Base-by-base conservation (phyloP, 1,139 yeast species). In the Blastobotrys illinoisensis region DNA sequence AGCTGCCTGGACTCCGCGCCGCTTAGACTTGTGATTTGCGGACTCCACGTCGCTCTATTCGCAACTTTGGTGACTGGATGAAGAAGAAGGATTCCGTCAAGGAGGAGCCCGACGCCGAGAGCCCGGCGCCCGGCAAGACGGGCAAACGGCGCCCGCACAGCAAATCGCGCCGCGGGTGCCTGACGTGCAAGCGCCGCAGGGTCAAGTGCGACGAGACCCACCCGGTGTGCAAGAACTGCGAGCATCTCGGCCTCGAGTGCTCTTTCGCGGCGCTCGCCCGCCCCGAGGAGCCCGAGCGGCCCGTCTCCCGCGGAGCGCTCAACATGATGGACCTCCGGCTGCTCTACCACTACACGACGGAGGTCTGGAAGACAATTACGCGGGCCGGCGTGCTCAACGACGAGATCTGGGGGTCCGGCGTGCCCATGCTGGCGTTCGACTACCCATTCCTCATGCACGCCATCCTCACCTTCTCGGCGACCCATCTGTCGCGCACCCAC, bases 371-470 rank as follows among this genome's bases (percentile, higher is more conserved):
- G 49, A 88, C 97, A 1, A 88, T 91, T 50, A 87, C 96, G 0
- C 88, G 86, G 1, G 95, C 97, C 0, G 97, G 97, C 1, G 88
- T 90, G 43, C 85, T 95, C 18, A 95, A 87, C 61, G 83, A 88
- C 36, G 81, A 85, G 61, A 86, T 91, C 43, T 91, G 98, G 98
- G 82, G 84, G 54, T 81, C 80, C 52, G 95, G 88, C 63, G 88
- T 91, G 16, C 97, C 97, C 1, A 81, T 83, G 75, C 74, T 91
- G 58, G 96, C 97, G 7, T 89, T 91, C 70, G 82, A 86, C 56
- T 85, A 85, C 68, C 96, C 97, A 16, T 90, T 88, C 64, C 74
- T 91, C 61, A 90, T 91, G 97, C 97, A 91, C 69, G 83, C 96
- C 0, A 77, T 91, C 2, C 74, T 91, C 54, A 96, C 96, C 14